Evolutionary conservation across 2,329 filamentous ascomycete species (phyloP), one percentile per base, ranked within the genome.

Genomic region (Phialophora expanda): DNA sequence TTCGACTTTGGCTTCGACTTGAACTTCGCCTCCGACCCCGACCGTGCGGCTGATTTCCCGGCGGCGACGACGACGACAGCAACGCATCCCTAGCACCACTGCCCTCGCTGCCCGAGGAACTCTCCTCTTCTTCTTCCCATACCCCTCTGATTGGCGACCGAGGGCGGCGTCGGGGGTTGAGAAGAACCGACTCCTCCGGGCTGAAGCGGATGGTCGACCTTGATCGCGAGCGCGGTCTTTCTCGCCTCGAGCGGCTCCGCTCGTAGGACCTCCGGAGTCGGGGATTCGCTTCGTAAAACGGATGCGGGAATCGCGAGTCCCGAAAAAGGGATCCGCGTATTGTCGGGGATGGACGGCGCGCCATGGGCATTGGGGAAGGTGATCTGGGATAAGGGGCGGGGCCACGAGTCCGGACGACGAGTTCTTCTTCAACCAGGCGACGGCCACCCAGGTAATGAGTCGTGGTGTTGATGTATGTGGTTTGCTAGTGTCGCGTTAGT

Each of bases 341-440:
- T 7, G 51, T 20, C 6, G 30, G 30, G 28, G 60, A 20, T 9
- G 60, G 38, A 32, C 48, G 34, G 26, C 22, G 22, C 7, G n/a
- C 3, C 14, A 41, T 44, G 9, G 38, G 12, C 8, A 44, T 5
- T 4, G 26, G 41, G 9, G 41, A 34, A 6, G 44, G 38, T 6
- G 56, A 59, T 22, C 44, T 4, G 5, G 56, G 24, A 59, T 17
- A 22, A 34, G 26, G 24, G 44, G 24, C 26, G 28, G 48, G 44
- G 57, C 11, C 24, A 11, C 58, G 46, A 6, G 32, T 26, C 6
- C 26, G 24, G 53, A 53, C 22, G 24, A 20, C 51, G 7, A 26
- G n/a, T 53, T 61, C 58, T 44, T 61, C 58, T 38, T 61, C 58
- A 14, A 61, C n/a, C 3, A 24, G 46, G 7, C 58, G 58, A 3